Evolutionary conservation across 148 eudicot genomes (phyloP), one percentile per base, ranked within the genome.

Genomic region (Rhododendron williamsianum): DNA sequence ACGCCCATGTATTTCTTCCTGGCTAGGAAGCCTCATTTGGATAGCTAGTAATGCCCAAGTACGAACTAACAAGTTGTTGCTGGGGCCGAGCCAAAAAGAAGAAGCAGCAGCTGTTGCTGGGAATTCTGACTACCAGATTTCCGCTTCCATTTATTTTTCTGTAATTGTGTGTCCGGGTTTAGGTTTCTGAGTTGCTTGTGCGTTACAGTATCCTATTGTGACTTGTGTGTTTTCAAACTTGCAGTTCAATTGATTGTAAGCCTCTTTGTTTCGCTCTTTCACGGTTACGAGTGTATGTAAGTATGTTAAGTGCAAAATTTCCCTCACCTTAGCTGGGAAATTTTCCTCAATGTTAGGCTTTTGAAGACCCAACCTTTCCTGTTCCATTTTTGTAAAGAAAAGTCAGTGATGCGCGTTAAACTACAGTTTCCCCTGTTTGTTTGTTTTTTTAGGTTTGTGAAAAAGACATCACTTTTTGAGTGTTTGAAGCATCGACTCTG

Each of bases 1-100:
- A 95, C 97, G 0, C 94, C 98, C 7, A 90, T 93, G 95, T 95
- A 95, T 63, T 95, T 94, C 89, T 95, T 95, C 90, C 65, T 95
- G 87, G 97, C 88, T 38, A 91, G 94, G 82, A 95, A 95, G 92
- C 98, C 98, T 21, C 80, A 82, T 48, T 82, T 85, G 82, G 87
- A 82, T 38, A 15, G 76, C 38, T 60, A 36, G 7, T 33, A 33
- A 73, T 35, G 78, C 11, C 23, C 9, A 9, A 25, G 38, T 15
- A 35, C 10, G 9, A 36, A 69, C 58, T 35, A 23, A 3, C 27
- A 30, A 27, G 30, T 30, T 19, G 3, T 43, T 36, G 72, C 58
- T 54, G 54, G 54, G 54, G 15, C 54, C 54, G 3, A 51, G 54
- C 54, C 54, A 12, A 51, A 12, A 51, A 12, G 54, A 51, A 51